Evolutionary conservation across 495 filamentous ascomycete genomes (phyloP).

Genomic region (Neurospora terricola): DNA sequence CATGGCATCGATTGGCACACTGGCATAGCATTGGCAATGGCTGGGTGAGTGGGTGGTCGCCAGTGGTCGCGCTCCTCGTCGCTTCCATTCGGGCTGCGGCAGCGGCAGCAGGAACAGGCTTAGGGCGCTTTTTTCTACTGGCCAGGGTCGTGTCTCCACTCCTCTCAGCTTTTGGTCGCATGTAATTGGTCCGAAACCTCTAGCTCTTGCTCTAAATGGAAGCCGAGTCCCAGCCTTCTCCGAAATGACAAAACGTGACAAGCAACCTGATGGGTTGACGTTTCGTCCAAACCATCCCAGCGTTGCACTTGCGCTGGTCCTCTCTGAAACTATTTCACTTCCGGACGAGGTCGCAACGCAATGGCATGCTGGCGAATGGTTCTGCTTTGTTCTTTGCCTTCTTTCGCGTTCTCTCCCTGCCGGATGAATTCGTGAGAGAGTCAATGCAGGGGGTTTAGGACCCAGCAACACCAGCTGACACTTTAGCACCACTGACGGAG

Average conservation of each 20-base stretch:
- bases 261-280: neutral
- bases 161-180: neutral
- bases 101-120: neutral
- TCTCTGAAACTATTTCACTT: neutral
- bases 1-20: neutral
- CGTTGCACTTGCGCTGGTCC: neutral
- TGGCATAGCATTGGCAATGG: neutral
- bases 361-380: neutral
- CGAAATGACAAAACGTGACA: conserved; percentile 15
- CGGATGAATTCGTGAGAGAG: neutral
- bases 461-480: neutral
- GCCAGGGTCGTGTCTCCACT: neutral
- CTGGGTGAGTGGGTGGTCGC: neutral
- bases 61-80: neutral
- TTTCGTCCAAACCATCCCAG: neutral
- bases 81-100: neutral
- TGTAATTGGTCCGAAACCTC: conserved; percentile 7
- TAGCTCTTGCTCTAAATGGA: conserved; percentile 9
- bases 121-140: neutral
- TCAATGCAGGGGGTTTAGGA: neutral
- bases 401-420: neutral
- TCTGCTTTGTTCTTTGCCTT: neutral
- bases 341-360: neutral
- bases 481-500: neutral
- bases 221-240: conserved; percentile 15